These are phyloP conservation scores for Boletus smithii DNA, from an alignment of 1,284 basidiomycete genomes.

Conservation along the genomic window DNA sequence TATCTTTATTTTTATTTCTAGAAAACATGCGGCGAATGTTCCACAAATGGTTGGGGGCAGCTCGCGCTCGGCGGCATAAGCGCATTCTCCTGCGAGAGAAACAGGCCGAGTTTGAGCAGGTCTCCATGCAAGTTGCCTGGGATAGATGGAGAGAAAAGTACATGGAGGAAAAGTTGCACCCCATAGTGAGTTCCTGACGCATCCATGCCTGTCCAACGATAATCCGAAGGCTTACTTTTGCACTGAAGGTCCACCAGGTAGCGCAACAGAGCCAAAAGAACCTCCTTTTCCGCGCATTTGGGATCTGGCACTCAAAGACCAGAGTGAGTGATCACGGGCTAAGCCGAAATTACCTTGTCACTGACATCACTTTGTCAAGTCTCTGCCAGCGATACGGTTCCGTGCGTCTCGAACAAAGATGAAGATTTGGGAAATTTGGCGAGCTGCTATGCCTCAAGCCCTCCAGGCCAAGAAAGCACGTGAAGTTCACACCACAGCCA, in stretches of 20 bases:
- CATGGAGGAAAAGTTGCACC: conserved; percentile 57
- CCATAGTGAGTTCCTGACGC: conserved; percentile 47
- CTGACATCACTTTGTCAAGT: conserved; percentile 40
- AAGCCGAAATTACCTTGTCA: conserved; percentile 10
- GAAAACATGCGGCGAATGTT: conserved; percentile 68
- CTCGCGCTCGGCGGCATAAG: conserved; percentile 56
- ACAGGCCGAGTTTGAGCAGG: conserved; percentile 58
- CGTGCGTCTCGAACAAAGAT: conserved; percentile 57
- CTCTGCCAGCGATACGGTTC: conserved; percentile 72
- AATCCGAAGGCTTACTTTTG: conserved; percentile 10
- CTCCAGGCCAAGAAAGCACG: conserved; percentile 62
- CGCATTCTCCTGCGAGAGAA: conserved; percentile 55
- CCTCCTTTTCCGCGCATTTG: conserved; percentile 61
- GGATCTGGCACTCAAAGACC: conserved; percentile 70
- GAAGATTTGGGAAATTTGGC: conserved; percentile 64
- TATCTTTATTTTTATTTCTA: conserved; percentile 25
- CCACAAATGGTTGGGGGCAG: conserved; percentile 61
- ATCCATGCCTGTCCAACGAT: background rate
- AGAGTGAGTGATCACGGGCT: conserved; percentile 43
- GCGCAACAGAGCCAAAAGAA: conserved; percentile 55
- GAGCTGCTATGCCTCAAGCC: conserved; percentile 63
- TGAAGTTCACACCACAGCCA: conserved; percentile 51
- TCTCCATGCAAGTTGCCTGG: conserved; percentile 55
- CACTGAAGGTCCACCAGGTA: conserved; percentile 57
- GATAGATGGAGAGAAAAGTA: conserved; percentile 74